Evolutionary conservation across 768 basidiomycete genomes (phyloP).

Genomic region (Boletales sp.): DNA sequence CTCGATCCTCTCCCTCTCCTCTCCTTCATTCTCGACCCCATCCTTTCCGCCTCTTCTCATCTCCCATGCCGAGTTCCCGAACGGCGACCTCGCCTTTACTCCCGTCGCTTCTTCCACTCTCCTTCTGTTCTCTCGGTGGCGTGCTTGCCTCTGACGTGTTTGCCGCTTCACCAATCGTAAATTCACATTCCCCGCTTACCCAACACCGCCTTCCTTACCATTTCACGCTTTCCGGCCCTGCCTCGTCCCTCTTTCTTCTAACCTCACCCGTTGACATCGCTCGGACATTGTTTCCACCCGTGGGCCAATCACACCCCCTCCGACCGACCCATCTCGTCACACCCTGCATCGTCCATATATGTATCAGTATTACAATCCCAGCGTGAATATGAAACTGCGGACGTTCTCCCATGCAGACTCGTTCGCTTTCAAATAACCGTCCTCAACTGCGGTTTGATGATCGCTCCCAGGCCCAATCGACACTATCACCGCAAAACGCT

Average conservation of each 20-base stretch:
- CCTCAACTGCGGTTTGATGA: neutral
- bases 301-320: constrained; percentile 2
- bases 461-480: no score
- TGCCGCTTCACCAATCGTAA: constrained; percentile 1
- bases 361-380: no score
- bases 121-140: constrained; percentile 4
- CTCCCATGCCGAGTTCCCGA: constrained; percentile 4
- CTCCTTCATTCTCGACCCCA: constrained; percentile 1
- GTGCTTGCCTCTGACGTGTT: constrained; percentile 12
- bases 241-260: neutral
- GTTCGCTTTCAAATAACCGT: neutral
- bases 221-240: constrained; percentile 9
- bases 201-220: neutral
- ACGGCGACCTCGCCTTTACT: constrained; percentile 14
- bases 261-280: neutral
- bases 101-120: constrained; percentile 6
- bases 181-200: constrained; percentile 7
- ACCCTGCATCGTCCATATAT: neutral
- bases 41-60: constrained; percentile 5
- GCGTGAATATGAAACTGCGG: neutral
- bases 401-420: neutral
- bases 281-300: constrained; percentile 6
- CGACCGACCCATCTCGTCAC: neutral
- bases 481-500: neutral
- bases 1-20: neutral